A percentile compares a stretch with the other conserved stretches of the same genome.
Conservation (phyloP, 148 eudicot species). For the Hydrangea macrophylla region DNA sequence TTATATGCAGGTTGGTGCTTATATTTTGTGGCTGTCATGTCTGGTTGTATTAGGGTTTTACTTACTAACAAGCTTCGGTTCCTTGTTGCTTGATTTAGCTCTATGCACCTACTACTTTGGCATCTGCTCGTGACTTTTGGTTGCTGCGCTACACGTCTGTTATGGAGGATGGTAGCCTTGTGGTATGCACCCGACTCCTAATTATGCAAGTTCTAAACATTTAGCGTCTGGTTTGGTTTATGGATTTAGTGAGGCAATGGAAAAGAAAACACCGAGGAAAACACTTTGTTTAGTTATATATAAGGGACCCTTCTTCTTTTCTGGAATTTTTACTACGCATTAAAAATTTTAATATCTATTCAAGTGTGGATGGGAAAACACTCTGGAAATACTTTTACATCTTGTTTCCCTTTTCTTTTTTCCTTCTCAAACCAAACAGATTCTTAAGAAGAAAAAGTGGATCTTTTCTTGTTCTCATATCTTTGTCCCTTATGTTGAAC, state of each 20-base stretch:
- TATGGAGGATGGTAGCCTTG: constrained; percentile 88
- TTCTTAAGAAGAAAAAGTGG: background rate
- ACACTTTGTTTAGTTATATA: no score
- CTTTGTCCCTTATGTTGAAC: background rate
- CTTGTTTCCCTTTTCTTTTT: no score
- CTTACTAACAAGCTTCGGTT: background rate
- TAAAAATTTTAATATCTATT: no score
- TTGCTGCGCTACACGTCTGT: constrained; percentile 75
- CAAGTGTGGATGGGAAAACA: no score
- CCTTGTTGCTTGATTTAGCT: constrained; percentile 35
- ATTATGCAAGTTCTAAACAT: background rate
- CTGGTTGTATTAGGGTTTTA: background rate
- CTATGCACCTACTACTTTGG: constrained; percentile 88
- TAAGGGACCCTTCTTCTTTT: no score
- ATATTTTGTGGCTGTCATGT: background rate
- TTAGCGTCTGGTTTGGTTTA: no score
- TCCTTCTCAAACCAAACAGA: no score
- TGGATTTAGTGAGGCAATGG: no score
- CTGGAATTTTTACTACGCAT: no score
- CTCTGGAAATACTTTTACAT: no score
- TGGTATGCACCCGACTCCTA: constrained; percentile 43
- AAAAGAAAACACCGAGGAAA: no score
- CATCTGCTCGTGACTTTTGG: constrained; percentile 96
- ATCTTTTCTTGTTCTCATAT: background rate
- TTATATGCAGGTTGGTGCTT: constrained; percentile 51